Evolutionary conservation across 75 land plant genomes (phyloP).

Genomic region (Selaginella moellendorffii): DNA sequence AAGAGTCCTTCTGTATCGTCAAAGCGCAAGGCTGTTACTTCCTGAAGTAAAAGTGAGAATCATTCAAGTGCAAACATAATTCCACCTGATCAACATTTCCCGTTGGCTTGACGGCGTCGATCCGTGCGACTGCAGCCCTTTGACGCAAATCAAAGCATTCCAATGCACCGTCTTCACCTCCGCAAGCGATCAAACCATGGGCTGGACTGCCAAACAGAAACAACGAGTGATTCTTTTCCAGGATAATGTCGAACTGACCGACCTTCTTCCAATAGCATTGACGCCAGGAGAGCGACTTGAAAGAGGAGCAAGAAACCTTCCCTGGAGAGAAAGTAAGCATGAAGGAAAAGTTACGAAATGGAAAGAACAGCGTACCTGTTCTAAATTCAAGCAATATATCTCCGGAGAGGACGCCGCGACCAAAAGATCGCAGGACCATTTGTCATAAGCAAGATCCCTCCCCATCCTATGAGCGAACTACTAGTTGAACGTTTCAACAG

Average conservation of each 20-base stretch:
- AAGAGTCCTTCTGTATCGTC: constrained; percentile 52
- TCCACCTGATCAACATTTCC: constrained; percentile 61
- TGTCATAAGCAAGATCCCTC: constrained; percentile 80
- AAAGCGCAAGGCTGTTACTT: constrained; percentile 74
- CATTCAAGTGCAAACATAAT: constrained; percentile 1
- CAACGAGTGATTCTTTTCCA: constrained; percentile 2
- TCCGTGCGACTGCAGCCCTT: constrained; percentile 75
- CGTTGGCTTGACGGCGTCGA: constrained; percentile 38
- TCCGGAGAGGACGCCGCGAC: constrained; percentile 96
- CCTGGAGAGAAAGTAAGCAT: constrained; percentile 29
- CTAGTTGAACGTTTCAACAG: no score
- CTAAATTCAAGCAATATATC: constrained; percentile 79
- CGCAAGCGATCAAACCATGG: constrained; percentile 93
- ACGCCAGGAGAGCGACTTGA: constrained; percentile 65
- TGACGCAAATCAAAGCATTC: constrained; percentile 90
- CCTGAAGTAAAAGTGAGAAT: constrained; percentile 30
- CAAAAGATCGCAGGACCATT: constrained; percentile 88
- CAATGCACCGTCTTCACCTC: constrained; percentile 91
- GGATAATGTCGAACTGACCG: neutral
- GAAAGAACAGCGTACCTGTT: constrained; percentile 45
- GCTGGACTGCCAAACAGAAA: constrained; percentile 34
- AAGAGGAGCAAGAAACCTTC: constrained; percentile 73
- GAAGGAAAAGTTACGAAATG: neutral
- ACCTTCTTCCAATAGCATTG: constrained; percentile 84
- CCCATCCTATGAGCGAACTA: constrained; percentile 77